Base-by-base conservation (phyloP, 768 basidiomycete species). In the Tylopilus rubrobrunneus region DNA sequence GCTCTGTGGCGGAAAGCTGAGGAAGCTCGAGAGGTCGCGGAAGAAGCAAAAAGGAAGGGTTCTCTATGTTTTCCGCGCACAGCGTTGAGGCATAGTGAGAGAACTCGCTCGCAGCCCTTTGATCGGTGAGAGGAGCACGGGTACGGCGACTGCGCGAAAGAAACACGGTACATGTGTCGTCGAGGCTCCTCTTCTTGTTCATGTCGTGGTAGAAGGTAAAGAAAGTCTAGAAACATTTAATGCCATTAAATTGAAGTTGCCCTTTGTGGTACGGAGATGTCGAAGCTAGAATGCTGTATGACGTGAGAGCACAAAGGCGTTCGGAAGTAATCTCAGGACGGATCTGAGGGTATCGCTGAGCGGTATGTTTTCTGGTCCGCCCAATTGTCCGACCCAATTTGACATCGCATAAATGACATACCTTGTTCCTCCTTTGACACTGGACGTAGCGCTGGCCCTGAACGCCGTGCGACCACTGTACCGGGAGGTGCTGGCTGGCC, bases 141-240 rank as follows among this genome's bases (percentile, higher is more conserved):
- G 44, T 11, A 19, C 54, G 57, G 36, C 56, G 48, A 36, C 54
- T 46, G 40, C 61, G 68, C 15, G 68, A 66, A 33, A 70, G 50
- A 44, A 68, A 67, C 9, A 70, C 34, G 49, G 57, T 50, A 58
- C 70, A 70, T 1, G 64, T 58, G 48, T 70, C 68, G 48, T 68
- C 70, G 49, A 70, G 66, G 52, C 70, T 72, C 43, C 42, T 54
- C 43, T 52, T 62, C 51, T 56, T 58, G 54, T 21, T 52, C 68
- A 70, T 71, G 56, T 60, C 14, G 53, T 48, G 56, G 63, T 59
- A 34, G 51, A 47, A 57, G 42, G 46, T 55, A 58, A 62, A 53
- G 58, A 48, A 17, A 33, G 5, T 23, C 21, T 41, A 44, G 49
- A 49, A 44, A 49, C 23, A 23, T 12, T 41, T 9, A 14, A 28